Evolutionary conservation across 2,329 filamentous ascomycete species (phyloP).

Genomic region (Aspergillus fumigatiaffinis): DNA sequence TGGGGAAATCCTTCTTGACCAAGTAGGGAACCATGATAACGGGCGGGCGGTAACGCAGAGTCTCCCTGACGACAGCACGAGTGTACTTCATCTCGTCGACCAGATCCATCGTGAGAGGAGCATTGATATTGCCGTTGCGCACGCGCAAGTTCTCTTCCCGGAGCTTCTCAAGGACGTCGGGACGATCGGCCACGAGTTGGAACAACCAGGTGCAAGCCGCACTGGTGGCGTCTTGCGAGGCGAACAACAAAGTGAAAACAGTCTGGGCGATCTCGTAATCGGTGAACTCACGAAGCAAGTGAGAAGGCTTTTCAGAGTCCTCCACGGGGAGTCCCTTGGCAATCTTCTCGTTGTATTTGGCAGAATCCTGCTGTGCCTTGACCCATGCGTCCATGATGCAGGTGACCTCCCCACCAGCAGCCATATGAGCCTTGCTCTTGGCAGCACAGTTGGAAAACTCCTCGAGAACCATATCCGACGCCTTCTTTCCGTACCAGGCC

Average conservation of each 20-base stretch:
- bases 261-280: conserved; percentile 92
- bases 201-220: conserved; percentile 93
- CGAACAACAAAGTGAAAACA: conserved; percentile 93
- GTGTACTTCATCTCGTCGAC: conserved; percentile 88
- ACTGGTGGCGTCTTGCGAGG: conserved; percentile 94
- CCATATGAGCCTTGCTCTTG: conserved; percentile 90
- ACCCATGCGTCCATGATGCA: conserved; percentile 98
- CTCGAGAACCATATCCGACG: conserved; percentile 81
- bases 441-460: conserved; percentile 90
- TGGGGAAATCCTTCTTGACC: conserved; percentile 91
- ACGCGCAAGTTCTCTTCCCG: conserved; percentile 82
- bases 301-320: conserved; percentile 72
- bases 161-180: conserved; percentile 85
- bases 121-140: conserved; percentile 69
- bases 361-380: conserved; percentile 79
- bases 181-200: conserved; percentile 88
- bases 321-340: conserved; percentile 67
- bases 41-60: conserved; percentile 88
- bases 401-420: conserved; percentile 75
- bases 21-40: conserved; percentile 96
- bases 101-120: conserved; percentile 72
- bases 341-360: conserved; percentile 73
- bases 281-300: conserved; percentile 78
- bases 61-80: conserved; percentile 84
- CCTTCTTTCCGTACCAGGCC: conserved; percentile 96